Evolutionary conservation across 1,284 basidiomycete species (phyloP).

Genomic region (Ustilago hordei): DNA sequence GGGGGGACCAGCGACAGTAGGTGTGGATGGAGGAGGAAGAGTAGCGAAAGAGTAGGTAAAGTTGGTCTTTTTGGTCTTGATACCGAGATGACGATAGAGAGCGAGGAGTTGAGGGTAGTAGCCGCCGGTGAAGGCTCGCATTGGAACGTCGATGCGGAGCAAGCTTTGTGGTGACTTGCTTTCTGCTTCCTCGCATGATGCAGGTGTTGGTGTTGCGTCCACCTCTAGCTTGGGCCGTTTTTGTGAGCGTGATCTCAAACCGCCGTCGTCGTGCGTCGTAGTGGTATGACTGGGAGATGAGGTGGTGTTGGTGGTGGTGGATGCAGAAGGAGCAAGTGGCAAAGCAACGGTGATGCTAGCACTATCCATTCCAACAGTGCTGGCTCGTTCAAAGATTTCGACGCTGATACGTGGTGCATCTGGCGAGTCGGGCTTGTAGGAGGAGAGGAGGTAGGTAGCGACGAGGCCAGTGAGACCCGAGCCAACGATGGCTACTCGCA

Average conservation of each 20-base stretch:
- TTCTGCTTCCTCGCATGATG: background rate
- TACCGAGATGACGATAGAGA: constrained; percentile 55
- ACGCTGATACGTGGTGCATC: constrained; percentile 16
- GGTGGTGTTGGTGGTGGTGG: background rate
- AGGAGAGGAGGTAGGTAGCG: constrained; percentile 84
- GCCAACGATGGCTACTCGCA: constrained; percentile 81
- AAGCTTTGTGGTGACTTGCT: background rate
- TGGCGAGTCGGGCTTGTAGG: constrained; percentile 63
- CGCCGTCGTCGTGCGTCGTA: background rate
- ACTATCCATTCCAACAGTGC: constrained; percentile 62
- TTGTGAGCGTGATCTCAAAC: constrained; percentile 6
- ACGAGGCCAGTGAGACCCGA: constrained; percentile 87
- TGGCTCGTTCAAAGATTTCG: constrained; percentile 61
- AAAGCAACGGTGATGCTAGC: constrained; percentile 60
- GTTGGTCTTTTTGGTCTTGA: constrained; percentile 44
- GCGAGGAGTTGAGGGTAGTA: constrained; percentile 65
- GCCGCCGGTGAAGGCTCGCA: constrained; percentile 66
- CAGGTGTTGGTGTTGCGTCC: background rate
- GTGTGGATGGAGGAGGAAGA: background rate
- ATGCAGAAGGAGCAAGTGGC: background rate
- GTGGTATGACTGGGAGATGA: background rate
- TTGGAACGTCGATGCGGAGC: constrained; percentile 65
- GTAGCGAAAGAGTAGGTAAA: constrained; percentile 64
- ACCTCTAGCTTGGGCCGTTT: constrained; percentile 14
- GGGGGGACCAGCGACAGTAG: background rate